phyloP scores from a whole-genome alignment of 306 rosid genomes.

The Malus sieversii region DNA sequence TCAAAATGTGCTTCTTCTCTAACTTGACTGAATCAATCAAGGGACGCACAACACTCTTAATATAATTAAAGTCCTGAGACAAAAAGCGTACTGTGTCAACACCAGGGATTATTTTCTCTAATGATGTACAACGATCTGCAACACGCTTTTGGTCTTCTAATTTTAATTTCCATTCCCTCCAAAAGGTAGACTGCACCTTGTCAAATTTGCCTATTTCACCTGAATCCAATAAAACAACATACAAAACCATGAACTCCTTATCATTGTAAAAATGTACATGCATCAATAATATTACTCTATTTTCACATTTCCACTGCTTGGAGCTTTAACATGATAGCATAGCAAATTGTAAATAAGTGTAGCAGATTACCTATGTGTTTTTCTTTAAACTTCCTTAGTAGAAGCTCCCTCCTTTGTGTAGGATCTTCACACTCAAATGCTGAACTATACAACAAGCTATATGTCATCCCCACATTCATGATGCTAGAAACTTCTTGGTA shows the following conservation, averaged over 20 bases:
- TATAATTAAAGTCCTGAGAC: slow-evolving; percentile 70
- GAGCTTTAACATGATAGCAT: neutral
- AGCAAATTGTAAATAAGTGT: slow-evolving; percentile 2
- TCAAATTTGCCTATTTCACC: slow-evolving; percentile 69
- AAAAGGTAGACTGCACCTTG: slow-evolving; percentile 78
- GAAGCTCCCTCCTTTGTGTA: slow-evolving; percentile 61
- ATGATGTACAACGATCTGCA: slow-evolving; percentile 69
- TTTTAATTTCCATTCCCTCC: slow-evolving; percentile 96
- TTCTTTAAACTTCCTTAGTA: slow-evolving; percentile 68
- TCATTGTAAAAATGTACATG: neutral
- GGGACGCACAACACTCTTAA: slow-evolving; percentile 57
- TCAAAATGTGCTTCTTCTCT: slow-evolving; percentile 72
- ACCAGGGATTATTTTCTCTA: slow-evolving; percentile 80
- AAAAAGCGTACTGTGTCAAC: slow-evolving; percentile 81
- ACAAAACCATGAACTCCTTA: slow-evolving; percentile 4
- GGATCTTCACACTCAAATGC: slow-evolving; percentile 57
- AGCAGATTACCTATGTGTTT: slow-evolving; percentile 54
- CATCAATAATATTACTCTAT: too few relatives aligned
- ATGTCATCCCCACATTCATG: slow-evolving; percentile 88
- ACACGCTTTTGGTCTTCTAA: slow-evolving; percentile 78
- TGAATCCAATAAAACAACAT: slow-evolving; percentile 20
- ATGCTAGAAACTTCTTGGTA: slow-evolving; percentile 75
- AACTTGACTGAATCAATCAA: slow-evolving; percentile 66
- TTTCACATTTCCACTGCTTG: too few relatives aligned
- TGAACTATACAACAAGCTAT: slow-evolving; percentile 72